Conservation (phyloP, 2,329 filamentous ascomycete genomes). For the Capronia coronata region DNA sequence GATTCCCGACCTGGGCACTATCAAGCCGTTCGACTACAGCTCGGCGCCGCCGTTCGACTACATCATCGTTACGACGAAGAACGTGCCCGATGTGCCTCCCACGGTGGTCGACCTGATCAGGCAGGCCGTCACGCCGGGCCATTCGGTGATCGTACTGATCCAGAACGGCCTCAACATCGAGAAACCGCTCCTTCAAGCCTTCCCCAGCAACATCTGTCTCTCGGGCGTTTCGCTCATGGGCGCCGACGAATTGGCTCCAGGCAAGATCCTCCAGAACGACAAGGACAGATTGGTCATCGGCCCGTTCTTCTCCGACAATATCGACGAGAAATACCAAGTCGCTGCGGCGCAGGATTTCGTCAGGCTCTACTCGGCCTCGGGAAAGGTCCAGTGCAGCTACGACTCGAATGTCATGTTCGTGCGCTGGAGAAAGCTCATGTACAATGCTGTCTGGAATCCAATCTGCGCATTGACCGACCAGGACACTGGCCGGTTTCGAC, state of each 20-base stretch:
- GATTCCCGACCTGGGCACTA: constrained; percentile 41
- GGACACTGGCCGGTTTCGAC: constrained; percentile 47
- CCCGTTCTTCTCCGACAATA: constrained; percentile 28
- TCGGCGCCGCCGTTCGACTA: constrained; percentile 45
- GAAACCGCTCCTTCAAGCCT: constrained; percentile 45
- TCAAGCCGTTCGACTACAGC: constrained; percentile 45
- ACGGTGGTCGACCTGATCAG: constrained; percentile 44
- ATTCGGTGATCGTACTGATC: constrained; percentile 51
- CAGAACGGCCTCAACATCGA: constrained; percentile 63
- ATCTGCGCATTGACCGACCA: constrained; percentile 48
- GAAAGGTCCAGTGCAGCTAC: constrained; percentile 41
- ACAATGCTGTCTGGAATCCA: constrained; percentile 48
- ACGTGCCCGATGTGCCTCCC: constrained; percentile 49
- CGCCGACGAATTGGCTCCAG: constrained; percentile 44
- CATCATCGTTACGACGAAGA: constrained; percentile 54
- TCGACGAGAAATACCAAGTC: constrained; percentile 13
- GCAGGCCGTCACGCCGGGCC: constrained; percentile 46
- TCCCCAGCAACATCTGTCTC: constrained; percentile 49
- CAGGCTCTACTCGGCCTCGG: constrained; percentile 42
- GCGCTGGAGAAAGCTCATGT: constrained; percentile 42
- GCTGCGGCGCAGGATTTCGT: constrained; percentile 41
- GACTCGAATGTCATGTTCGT: constrained; percentile 31
- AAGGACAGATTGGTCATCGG: constrained; percentile 48
- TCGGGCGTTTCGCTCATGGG: constrained; percentile 51
- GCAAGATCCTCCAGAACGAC: constrained; percentile 49